Base-by-base conservation (phyloP, 2,329 filamentous ascomycete species). In the Madurella fahalii region DNA sequence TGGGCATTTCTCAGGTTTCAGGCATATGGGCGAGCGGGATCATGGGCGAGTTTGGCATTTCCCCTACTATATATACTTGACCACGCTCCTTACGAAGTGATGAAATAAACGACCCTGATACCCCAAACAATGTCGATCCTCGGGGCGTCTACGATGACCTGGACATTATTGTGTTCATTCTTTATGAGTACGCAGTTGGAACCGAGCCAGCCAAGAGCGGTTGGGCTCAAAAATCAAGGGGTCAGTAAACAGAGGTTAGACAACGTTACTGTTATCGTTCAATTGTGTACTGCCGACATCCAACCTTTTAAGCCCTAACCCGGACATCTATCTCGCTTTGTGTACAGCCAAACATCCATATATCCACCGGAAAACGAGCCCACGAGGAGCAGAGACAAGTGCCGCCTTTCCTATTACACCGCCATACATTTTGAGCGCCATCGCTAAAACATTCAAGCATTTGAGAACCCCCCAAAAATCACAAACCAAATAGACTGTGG, bases 371-470 rank as follows among this genome's bases (percentile, higher is more conserved):
- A 34, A 30, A 30, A 40, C 25, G 34, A 18, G 40, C 37, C 37
- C 12, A 34, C 9, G 20, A 15, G 9, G 12, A 31, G 25, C 12
- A 42, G 9, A 41, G 16, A 11, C 4, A 51, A 34, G 8, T 13
- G 31, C 37, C 5, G 34, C 34, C 52, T 25, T 25, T 32, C 47
- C 34, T 32, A 25, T 41, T 17, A 48, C 40, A 49, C 34, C 16
- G 11, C 53, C 58, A 25, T n/a, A n/a, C 15, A 40, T 62, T 62
- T 63, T 60, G 41, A 60, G 52, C 60, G 61, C 61, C 61, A 16
- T 56, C 58, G 60, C 58, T 63, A 50, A 55, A 55, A 57, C 40
- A 49, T 44, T 50, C 51, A 52, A 39, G 30, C 41, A 53, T 30
- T 16, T 31, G 2, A 47, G 37, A 54, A 20, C 40, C 44, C 39